Conservation (phyloP, 2,329 filamentous ascomycete genomes). For the Aspergillus floridensis region DNA sequence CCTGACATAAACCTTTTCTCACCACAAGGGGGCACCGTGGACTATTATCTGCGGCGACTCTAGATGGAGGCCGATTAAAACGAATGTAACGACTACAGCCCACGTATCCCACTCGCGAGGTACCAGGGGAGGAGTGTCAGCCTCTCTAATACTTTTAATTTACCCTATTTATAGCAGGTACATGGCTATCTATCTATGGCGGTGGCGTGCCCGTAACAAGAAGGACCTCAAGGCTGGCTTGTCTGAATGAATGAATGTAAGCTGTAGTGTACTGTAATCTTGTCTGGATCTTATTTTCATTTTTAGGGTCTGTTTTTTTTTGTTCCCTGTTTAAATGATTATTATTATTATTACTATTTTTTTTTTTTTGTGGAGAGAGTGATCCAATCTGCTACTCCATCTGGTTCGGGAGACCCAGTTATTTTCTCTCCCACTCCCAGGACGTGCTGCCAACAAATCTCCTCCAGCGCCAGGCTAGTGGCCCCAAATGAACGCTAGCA, state of each 20-base stretch:
- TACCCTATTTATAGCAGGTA: slow-evolving; percentile 7
- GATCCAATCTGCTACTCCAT: background rate
- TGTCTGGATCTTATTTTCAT: background rate
- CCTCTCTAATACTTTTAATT: background rate
- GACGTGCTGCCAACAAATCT: background rate
- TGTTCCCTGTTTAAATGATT: background rate
- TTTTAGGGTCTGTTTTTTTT: background rate
- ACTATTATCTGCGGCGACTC: background rate
- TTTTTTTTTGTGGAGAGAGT: background rate
- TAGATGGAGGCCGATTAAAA: background rate
- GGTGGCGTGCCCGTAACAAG: background rate
- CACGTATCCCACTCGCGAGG: background rate
- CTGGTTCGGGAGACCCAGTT: background rate
- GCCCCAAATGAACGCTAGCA: slow-evolving; percentile 1
- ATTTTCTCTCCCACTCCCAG: background rate
- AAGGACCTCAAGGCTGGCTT: background rate
- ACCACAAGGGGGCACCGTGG: background rate
- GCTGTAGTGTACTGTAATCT: background rate
- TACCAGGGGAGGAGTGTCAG: background rate
- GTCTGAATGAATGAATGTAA: background rate
- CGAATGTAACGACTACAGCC: background rate
- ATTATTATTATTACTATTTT: background rate
- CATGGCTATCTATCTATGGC: slow-evolving; percentile 1
- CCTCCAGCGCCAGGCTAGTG: background rate
- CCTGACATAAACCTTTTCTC: background rate